A percentile compares a stretch with the other conserved stretches of the same genome.
These are phyloP conservation scores for Bruguiera sexangula DNA, from an alignment of 345 rosid genomes.

Conservation along the genomic window DNA sequence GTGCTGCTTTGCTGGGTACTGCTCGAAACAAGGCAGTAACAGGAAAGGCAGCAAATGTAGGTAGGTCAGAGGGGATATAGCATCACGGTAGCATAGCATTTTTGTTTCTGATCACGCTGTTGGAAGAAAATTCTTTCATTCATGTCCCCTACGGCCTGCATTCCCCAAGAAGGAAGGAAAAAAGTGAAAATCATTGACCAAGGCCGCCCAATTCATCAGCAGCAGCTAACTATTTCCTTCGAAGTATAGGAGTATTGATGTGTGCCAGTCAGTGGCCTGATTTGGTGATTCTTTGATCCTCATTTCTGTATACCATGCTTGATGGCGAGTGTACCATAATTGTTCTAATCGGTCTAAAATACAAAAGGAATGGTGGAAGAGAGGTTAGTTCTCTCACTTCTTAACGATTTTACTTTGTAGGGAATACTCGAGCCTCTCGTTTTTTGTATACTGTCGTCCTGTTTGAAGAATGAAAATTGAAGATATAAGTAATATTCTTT, in stretches of 20 bases:
- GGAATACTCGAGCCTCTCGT: too few relatives aligned
- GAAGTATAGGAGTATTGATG: constrained; percentile 27
- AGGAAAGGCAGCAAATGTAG: constrained; percentile 18
- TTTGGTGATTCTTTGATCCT: constrained; percentile 45
- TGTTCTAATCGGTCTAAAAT: constrained; percentile 25
- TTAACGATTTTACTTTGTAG: too few relatives aligned
- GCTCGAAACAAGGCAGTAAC: constrained; percentile 21
- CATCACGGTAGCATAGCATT: constrained; percentile 15
- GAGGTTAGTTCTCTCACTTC: too few relatives aligned
- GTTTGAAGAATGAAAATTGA: too few relatives aligned
- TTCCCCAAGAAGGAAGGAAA: constrained; percentile 19
- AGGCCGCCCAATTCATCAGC: constrained; percentile 22
- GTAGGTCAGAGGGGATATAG: constrained; percentile 14
- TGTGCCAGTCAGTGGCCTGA: constrained; percentile 30
- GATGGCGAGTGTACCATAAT: constrained; percentile 59
- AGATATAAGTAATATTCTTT: too few relatives aligned
- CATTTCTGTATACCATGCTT: constrained; percentile 33
- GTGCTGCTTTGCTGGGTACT: constrained; percentile 24
- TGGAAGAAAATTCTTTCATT: constrained; percentile 36
- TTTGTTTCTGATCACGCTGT: constrained; percentile 22
- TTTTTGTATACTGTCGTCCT: too few relatives aligned
- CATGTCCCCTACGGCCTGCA: constrained; percentile 15
- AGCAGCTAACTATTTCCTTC: constrained; percentile 29
- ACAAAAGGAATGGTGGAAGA: too few relatives aligned
- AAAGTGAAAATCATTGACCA: constrained; percentile 13